Evolutionary conservation across 139 green algal genomes (phyloP).

Genomic region (Spirogloea muscicola): DNA sequence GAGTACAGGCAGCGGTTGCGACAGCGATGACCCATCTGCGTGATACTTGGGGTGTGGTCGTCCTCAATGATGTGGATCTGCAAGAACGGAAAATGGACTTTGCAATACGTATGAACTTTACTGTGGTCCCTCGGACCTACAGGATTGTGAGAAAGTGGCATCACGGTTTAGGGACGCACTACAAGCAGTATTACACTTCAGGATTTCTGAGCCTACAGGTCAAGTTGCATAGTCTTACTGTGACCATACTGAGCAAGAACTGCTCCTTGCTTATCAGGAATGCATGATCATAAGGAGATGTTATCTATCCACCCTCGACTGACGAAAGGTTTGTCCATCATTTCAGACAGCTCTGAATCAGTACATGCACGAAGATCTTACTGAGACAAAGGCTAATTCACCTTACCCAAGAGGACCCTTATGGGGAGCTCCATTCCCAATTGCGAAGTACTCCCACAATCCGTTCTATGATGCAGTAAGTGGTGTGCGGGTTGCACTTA

Average conservation of each 20-base stretch:
- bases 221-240: neutral
- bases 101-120: conserved; percentile 42
- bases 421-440: conserved; percentile 42
- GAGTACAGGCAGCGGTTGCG: neutral
- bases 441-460: conserved; percentile 27
- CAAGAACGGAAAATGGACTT: conserved; percentile 29
- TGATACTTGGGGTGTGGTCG: conserved; percentile 37
- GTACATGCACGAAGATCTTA: no score
- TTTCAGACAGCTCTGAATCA: no score
- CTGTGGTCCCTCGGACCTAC: conserved; percentile 35
- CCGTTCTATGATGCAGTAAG: conserved; percentile 43
- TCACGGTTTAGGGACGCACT: conserved; percentile 7
- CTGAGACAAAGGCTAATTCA: no score
- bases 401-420: no score
- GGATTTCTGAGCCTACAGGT: conserved; percentile 45
- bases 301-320: neutral
- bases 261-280: no score
- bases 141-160: conserved; percentile 14
- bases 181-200: conserved; percentile 33
- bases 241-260: no score
- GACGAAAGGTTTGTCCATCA: no score
- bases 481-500: no score
- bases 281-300: neutral
- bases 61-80: conserved; percentile 25
- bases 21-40: neutral